Base-by-base conservation (phyloP, 2,329 filamentous ascomycete genomes). In the Colletotrichum gigasporum region DNA sequence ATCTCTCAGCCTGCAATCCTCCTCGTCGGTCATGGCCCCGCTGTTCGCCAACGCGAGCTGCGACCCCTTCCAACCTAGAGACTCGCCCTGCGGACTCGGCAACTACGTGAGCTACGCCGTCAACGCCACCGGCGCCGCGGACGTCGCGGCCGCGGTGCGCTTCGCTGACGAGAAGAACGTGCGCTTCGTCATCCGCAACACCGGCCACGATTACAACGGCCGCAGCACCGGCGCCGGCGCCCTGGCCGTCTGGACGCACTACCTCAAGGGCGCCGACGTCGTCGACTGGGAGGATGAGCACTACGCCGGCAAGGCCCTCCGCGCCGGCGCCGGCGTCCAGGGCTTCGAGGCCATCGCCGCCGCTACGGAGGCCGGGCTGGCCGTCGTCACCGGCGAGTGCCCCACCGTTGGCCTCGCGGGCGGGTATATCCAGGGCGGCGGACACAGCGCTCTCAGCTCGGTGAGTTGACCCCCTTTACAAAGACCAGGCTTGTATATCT, bases 351-450 rank as follows among this genome's bases (percentile, higher is more conserved):
- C 80, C 2, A 78, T 84, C 24, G 71, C 74, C 20, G 73, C 78
- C 24, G 81, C 83, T 2, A 67, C 81, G 37, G 66, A 68, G 0
- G 42, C 72, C 26, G 78, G 82, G n/a, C 67, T 83, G 2, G 72
- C 77, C 2, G 73, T 84, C 2, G 76, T 87, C 0, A 79, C 77
- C 9, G 85, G 85, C 0, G 76, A 79, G 24, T 85, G 80, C 62
- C 74, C 80, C 2, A 83, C 79, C 1, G 84, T 87, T 5, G 85
- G 84, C 4, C 62, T 85, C 8, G 80, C 82, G 0, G 86, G 86
- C 9, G 86, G 86, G 0, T 89, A 84, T 63, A 79, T 75, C 1
- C 81, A 84, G 70, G 85, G 83, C 2, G 86, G 84, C 16, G 86
- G 86, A 0, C 85, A 87, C 67, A 80, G 77, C 0, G 71, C 79